Evolutionary conservation across 768 basidiomycete genomes (phyloP), one percentile per base, ranked within the genome.

Genomic region (Tubosaeta brunneosetosa): DNA sequence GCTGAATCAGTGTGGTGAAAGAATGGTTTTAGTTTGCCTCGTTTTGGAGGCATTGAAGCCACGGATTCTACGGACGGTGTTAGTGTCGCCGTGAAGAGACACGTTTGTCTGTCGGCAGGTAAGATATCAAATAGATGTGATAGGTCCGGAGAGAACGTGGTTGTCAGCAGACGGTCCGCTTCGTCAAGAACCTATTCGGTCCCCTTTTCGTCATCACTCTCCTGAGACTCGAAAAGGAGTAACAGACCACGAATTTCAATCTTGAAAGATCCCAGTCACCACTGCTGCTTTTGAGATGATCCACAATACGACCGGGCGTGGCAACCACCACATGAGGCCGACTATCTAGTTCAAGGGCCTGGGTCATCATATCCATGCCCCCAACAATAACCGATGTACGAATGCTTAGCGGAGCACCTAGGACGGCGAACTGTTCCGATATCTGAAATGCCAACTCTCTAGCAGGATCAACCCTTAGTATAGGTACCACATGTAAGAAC

Each of bases 361-460:
- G 97, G 1, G 83, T 67, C 77, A 97, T 92, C 86, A 95, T 95
- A 62, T 99, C 97, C 92, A 99, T 95, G 6, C 97, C 97, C 16
- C 97, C 97, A 2, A 98, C 94, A 31, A 97, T 75, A 8, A 97
- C 93, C 10, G 88, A 81, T 9, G 93, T 95, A 29, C 84, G 84
- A 44, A 92, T 71, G 62, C 86, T 92, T 53, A 97, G 71, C 11
- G 91, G 76, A 16, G 81, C 76, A 25, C 97, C 95, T 2, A 99
- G 77, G 6, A 94, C 94, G 2, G 85, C 83, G 67, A 98, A 97
- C 66, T 99, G 97, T 57, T 97, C 95, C 2, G 94, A 82, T 46
- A 99, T 93, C 65, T 99, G 97, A 65, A 97, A 97, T 0, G 97
- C 97, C 17, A 99, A 77, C 65, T 99, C 97, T 58, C 95, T 97